These are phyloP conservation scores for Pleurotus djamor DNA, from an alignment of 768 basidiomycete species.

Conservation along the genomic window DNA sequence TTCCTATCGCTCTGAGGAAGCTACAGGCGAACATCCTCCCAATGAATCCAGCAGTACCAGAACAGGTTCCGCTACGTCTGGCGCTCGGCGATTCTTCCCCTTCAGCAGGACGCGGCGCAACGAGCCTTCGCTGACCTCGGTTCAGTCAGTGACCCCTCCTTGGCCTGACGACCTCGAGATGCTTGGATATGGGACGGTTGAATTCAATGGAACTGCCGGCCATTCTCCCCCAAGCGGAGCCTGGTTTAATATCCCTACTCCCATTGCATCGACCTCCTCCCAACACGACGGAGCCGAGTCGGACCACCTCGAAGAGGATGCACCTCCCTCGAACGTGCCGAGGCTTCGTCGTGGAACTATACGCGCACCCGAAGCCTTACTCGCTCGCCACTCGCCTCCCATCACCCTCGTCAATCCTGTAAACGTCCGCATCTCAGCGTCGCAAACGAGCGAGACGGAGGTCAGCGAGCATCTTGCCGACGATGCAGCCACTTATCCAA, in stretches of 20 bases:
- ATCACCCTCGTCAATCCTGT: slow-evolving; percentile 5
- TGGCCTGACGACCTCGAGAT: slow-evolving; percentile 8
- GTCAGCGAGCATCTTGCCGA: slow-evolving; percentile 5
- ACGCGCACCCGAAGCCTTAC: slow-evolving; percentile 59
- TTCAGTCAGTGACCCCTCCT: slow-evolving; percentile 20
- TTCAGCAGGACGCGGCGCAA: slow-evolving; percentile 44
- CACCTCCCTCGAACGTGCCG: slow-evolving; percentile 31
- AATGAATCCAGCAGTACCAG: slow-evolving; percentile 21
- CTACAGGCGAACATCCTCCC: slow-evolving; percentile 6
- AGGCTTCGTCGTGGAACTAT: slow-evolving; percentile 68
- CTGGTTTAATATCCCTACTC: slow-evolving; percentile 24
- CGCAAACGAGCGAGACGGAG: slow-evolving; percentile 7
- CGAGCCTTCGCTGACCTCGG: slow-evolving; percentile 23
- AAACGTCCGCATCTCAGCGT: slow-evolving; percentile 5
- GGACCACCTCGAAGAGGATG: slow-evolving; percentile 30
- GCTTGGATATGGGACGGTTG: slow-evolving; percentile 12
- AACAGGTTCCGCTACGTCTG: slow-evolving; percentile 6
- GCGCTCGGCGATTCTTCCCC: slow-evolving; percentile 56
- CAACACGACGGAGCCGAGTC: slow-evolving; percentile 15
- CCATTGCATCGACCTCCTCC: slow-evolving; percentile 11
- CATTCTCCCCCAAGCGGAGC: slow-evolving; percentile 15
- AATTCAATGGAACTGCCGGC: slow-evolving; percentile 12
- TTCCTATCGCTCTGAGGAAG: slow-evolving; percentile 8
- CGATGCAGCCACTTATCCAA: slow-evolving; percentile 43
- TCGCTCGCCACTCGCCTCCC: slow-evolving; percentile 44